Conservation (phyloP, 768 basidiomycete genomes). For the Clavulina sp. region DNA sequence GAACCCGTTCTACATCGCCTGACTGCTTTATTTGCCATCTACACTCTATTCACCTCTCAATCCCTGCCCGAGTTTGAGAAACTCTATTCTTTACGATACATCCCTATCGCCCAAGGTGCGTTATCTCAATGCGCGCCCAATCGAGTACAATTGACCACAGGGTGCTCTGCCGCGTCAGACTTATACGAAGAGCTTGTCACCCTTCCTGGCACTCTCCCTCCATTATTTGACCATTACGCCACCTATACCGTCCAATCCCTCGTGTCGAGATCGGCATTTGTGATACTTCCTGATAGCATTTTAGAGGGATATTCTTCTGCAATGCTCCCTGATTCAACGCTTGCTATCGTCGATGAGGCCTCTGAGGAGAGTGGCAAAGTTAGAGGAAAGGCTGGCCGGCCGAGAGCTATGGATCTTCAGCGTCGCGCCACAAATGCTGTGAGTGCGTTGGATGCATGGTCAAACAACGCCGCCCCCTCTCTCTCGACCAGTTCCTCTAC, state of each 20-base stretch:
- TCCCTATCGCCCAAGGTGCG: slow-evolving; percentile 45
- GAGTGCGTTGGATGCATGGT: no score
- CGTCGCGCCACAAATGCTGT: no score
- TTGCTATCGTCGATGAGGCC: no score
- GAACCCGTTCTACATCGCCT: slow-evolving; percentile 38
- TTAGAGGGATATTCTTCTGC: neutral
- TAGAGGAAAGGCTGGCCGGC: no score
- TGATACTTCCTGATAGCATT: slow-evolving; percentile 39
- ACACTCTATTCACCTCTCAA: slow-evolving; percentile 54
- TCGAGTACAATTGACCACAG: no score
- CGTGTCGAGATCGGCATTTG: slow-evolving; percentile 31
- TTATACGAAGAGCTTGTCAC: slow-evolving; percentile 30
- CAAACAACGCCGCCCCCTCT: no score
- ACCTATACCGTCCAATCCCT: slow-evolving; percentile 34
- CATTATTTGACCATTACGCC: slow-evolving; percentile 32
- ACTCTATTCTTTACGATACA: slow-evolving; percentile 32
- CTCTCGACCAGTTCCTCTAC: no score
- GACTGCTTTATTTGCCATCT: slow-evolving; percentile 39
- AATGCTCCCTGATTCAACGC: no score
- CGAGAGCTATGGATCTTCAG: no score
- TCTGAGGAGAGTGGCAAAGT: no score
- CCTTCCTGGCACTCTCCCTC: slow-evolving; percentile 31
- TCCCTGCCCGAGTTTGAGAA: slow-evolving; percentile 34
- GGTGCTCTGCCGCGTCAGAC: no score
- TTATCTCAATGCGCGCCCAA: no score